These are phyloP conservation scores for Nitzschia putrida DNA, from an alignment of 108 stramenopile species.

Conservation along the genomic window DNA sequence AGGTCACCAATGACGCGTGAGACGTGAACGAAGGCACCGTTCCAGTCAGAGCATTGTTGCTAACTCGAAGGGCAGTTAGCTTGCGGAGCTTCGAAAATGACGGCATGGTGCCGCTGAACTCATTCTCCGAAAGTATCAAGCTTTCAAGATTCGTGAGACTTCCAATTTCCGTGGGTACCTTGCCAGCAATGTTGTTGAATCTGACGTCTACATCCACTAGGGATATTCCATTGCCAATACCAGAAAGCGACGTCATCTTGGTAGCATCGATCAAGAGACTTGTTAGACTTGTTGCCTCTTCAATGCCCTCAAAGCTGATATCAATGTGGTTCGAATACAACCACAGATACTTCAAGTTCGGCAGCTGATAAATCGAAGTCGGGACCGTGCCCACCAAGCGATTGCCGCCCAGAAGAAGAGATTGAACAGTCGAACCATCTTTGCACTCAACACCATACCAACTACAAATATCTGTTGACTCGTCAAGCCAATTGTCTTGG, in stretches of 20 bases:
- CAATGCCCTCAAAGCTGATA: conserved; percentile 79
- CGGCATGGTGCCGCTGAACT: conserved; percentile 46
- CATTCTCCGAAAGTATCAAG: conserved; percentile 33
- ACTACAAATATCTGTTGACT: conserved; percentile 56
- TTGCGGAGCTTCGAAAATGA: conserved; percentile 24
- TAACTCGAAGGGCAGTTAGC: conserved; percentile 18
- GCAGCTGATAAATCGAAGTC: conserved; percentile 67
- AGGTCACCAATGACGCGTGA: conserved; percentile 18
- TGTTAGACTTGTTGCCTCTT: conserved; percentile 57
- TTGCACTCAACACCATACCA: conserved; percentile 80
- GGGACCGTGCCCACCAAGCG: conserved; percentile 75
- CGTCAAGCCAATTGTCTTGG: conserved; percentile 69
- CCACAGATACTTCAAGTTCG: conserved; percentile 69
- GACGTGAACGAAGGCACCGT: conserved; percentile 33
- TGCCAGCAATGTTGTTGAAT: conserved; percentile 70
- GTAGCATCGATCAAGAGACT: conserved; percentile 78
- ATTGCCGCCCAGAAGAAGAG: conserved; percentile 73
- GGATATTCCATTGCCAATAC: conserved; percentile 56
- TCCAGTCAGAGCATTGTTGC: conserved; percentile 31
- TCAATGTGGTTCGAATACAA: conserved; percentile 80
- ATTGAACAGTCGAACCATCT: conserved; percentile 55
- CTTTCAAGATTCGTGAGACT: conserved; percentile 24
- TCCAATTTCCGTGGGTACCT: conserved; percentile 55
- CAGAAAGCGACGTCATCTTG: conserved; percentile 62
- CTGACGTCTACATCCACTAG: conserved; percentile 73